Conservation (phyloP, 768 basidiomycete species). For the Phylloporus scabripes region DNA sequence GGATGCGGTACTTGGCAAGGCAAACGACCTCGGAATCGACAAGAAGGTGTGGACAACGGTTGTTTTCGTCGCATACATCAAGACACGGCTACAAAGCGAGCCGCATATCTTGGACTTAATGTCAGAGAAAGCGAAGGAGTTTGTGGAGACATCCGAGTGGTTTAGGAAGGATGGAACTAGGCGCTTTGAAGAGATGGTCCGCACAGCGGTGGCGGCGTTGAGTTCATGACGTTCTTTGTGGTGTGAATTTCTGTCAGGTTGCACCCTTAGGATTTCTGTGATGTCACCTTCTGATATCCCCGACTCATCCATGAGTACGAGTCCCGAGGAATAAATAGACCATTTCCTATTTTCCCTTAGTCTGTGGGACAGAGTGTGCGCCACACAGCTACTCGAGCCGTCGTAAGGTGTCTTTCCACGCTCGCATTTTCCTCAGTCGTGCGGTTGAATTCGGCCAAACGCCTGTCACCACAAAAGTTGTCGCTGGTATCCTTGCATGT, state of each 20-base stretch:
- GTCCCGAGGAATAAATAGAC: too few species aligned
- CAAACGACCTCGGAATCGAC: slow-evolving; percentile 28
- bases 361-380: too few species aligned
- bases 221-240: neutral
- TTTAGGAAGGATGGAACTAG: neutral
- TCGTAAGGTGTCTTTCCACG: too few species aligned
- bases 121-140: slow-evolving; percentile 39
- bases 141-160: slow-evolving; percentile 20
- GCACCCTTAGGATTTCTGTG: neutral
- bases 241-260: neutral
- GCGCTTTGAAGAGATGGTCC: slow-evolving; percentile 20
- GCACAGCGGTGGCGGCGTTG: slow-evolving; percentile 10
- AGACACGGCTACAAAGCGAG: slow-evolving; percentile 29
- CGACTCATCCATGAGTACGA: too few species aligned
- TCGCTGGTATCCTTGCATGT: too few species aligned
- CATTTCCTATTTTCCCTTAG: too few species aligned
- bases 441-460: too few species aligned
- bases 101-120: slow-evolving; percentile 41
- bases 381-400: too few species aligned
- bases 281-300: too few species aligned
- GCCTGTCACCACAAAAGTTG: too few species aligned
- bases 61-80: slow-evolving; percentile 43
- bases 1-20: slow-evolving; percentile 27
- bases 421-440: too few species aligned
- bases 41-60: slow-evolving; percentile 44